phyloP scores from a whole-genome alignment of 1,284 basidiomycete genomes.

The Cutaneotrichosporon arboriforme region DNA sequence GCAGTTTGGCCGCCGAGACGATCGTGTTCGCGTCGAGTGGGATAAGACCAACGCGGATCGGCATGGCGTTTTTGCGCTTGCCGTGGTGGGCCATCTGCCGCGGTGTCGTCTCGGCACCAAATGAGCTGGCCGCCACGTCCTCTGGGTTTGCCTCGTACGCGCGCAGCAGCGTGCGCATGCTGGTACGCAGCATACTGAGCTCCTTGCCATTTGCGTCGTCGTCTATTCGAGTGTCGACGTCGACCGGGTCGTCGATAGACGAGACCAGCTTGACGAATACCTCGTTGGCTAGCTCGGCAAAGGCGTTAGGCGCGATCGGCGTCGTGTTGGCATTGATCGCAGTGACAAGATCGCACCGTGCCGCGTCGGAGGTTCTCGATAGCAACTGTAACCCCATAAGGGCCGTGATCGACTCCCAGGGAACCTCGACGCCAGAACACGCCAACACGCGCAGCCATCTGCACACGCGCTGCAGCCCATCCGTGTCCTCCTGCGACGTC shows the following conservation, averaged over 20 bases:
- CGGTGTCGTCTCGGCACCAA: background rate
- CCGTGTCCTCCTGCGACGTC: constrained; percentile 50
- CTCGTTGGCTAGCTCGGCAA: constrained; percentile 25
- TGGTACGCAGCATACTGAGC: constrained; percentile 9
- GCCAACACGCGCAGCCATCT: constrained; percentile 63
- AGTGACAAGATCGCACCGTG: constrained; percentile 28
- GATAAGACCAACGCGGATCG: constrained; percentile 1
- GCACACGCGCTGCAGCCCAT: constrained; percentile 55
- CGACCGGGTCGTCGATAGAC: background rate
- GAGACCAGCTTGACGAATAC: constrained; percentile 12
- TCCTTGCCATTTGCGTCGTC: background rate
- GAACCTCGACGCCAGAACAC: constrained; percentile 63
- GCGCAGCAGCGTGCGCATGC: constrained; percentile 19
- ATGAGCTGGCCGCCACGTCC: constrained; percentile 8
- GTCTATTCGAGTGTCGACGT: no score
- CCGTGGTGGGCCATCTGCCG: background rate
- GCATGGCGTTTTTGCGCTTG: background rate
- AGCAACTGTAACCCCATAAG: constrained; percentile 20
- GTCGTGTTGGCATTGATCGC: constrained; percentile 30
- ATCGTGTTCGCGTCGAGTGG: constrained; percentile 23
- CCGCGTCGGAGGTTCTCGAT: constrained; percentile 1
- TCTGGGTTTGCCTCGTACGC: constrained; percentile 25
- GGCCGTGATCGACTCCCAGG: constrained; percentile 37
- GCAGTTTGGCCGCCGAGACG: constrained; percentile 16
- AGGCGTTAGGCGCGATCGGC: constrained; percentile 16